Conservation (phyloP, 2,329 filamentous ascomycete species). For the Ceratocystiopsis minuta region DNA sequence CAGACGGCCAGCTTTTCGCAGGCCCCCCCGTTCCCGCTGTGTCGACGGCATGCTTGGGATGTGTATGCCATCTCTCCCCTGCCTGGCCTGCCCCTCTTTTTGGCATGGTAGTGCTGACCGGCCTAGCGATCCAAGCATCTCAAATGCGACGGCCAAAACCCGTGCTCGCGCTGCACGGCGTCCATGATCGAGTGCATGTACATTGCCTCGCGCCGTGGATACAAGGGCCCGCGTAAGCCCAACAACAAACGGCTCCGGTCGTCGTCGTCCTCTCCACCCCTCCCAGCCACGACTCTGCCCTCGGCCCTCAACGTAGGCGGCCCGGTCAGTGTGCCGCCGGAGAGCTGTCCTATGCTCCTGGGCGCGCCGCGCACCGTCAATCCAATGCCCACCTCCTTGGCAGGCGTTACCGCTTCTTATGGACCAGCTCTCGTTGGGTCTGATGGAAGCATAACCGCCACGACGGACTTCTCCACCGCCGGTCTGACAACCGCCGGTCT, state of each 20-base stretch:
- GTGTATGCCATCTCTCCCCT: slow-evolving; percentile 23
- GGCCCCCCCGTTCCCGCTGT: slow-evolving; percentile 4
- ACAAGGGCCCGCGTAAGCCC: slow-evolving; percentile 44
- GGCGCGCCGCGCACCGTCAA: slow-evolving; percentile 16
- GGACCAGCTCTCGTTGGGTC: too few relatives aligned
- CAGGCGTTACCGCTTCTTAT: slow-evolving; percentile 1
- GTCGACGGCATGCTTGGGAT: slow-evolving; percentile 35
- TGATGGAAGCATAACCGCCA: background rate
- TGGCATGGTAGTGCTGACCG: background rate
- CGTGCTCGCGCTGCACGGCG: slow-evolving; percentile 48
- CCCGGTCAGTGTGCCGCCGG: slow-evolving; percentile 4
- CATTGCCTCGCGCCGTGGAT: slow-evolving; percentile 56
- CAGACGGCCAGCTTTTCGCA: background rate
- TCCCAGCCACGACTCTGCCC: too few relatives aligned
- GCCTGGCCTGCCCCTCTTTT: background rate
- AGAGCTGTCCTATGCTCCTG: slow-evolving; percentile 27
- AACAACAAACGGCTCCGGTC: slow-evolving; percentile 33
- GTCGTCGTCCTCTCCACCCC: slow-evolving; percentile 17
- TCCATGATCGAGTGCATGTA: slow-evolving; percentile 48
- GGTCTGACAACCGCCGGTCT: too few relatives aligned
- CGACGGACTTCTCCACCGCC: slow-evolving; percentile 9
- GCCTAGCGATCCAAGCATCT: slow-evolving; percentile 45
- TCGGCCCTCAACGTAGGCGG: too few relatives aligned
- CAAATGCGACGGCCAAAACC: slow-evolving; percentile 55
- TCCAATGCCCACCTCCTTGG: slow-evolving; percentile 11